Conservation (phyloP, 768 basidiomycete species). For the Lanmaoa rubissima region DNA sequence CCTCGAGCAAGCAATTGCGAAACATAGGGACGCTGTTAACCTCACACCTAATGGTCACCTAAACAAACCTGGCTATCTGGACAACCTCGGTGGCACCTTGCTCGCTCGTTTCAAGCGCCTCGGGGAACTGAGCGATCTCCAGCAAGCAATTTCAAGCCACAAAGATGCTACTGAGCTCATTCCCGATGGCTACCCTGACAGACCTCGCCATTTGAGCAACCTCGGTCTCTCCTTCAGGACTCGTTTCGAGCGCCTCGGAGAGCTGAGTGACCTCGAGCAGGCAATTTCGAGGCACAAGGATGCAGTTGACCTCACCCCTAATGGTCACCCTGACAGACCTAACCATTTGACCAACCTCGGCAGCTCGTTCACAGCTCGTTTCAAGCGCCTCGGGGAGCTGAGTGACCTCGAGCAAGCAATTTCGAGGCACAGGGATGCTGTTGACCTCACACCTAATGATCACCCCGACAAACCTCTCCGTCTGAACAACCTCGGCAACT, state of each 20-base stretch:
- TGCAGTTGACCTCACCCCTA: background rate
- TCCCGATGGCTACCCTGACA: background rate
- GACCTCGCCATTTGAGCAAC: background rate
- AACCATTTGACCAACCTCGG: background rate
- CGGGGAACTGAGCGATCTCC: background rate
- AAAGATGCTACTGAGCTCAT: background rate
- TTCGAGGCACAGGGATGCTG: background rate
- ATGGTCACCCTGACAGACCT: background rate
- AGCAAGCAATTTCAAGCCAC: background rate
- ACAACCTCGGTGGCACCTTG: background rate
- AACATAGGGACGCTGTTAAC: background rate
- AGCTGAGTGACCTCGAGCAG: background rate
- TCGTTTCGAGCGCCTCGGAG: background rate
- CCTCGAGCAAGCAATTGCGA: constrained; percentile 1
- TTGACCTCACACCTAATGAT: background rate
- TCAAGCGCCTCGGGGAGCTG: background rate
- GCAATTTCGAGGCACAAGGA: background rate
- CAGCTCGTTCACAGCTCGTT: background rate
- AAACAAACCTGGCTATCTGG: background rate
- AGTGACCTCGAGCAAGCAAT: background rate
- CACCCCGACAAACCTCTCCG: background rate
- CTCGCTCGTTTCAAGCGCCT: background rate
- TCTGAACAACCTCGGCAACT: background rate
- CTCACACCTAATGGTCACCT: constrained; percentile 1
- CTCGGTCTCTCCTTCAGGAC: background rate